These are phyloP conservation scores for Maudiozyma saulgeensis DNA, from an alignment of 805 yeast genomes.

Conservation along the genomic window DNA sequence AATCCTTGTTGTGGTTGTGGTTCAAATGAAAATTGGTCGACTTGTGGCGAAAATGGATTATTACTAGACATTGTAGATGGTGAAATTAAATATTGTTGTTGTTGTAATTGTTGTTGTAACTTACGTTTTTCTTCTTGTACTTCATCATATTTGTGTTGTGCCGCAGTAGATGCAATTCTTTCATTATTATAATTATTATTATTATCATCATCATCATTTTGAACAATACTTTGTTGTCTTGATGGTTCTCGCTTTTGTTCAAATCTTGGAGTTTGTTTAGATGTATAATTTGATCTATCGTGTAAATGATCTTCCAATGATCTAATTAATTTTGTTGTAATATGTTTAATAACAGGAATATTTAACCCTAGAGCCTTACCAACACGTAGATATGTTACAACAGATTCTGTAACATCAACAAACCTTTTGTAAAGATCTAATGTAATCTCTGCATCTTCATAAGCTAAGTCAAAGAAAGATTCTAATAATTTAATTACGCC, in stretches of 20 bases:
- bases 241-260: not conserved
- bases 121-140: slow-evolving; percentile 25
- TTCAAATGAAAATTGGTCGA: slow-evolving; percentile 23
- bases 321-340: slow-evolving; percentile 84
- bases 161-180: slow-evolving; percentile 1
- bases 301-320: slow-evolving; percentile 81
- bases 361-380: slow-evolving; percentile 87
- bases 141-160: slow-evolving; percentile 27
- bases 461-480: slow-evolving; percentile 88
- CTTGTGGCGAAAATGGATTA: slow-evolving; percentile 25
- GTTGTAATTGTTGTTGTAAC: slow-evolving; percentile 25
- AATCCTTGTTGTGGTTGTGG: slow-evolving; percentile 9
- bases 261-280: not conserved
- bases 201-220: not conserved
- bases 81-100: slow-evolving; percentile 22
- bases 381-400: slow-evolving; percentile 77
- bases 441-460: slow-evolving; percentile 76
- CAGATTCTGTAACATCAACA: slow-evolving; percentile 77
- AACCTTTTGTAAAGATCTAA: slow-evolving; percentile 74
- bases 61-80: slow-evolving; percentile 21
- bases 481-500: slow-evolving; percentile 90
- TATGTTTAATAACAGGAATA: slow-evolving; percentile 94
- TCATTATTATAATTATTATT: not conserved
- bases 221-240: not conserved
- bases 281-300: slow-evolving; percentile 49